Base-by-base conservation (phyloP, 2,329 filamentous ascomycete species). In the Diaporthe batatas region DNA sequence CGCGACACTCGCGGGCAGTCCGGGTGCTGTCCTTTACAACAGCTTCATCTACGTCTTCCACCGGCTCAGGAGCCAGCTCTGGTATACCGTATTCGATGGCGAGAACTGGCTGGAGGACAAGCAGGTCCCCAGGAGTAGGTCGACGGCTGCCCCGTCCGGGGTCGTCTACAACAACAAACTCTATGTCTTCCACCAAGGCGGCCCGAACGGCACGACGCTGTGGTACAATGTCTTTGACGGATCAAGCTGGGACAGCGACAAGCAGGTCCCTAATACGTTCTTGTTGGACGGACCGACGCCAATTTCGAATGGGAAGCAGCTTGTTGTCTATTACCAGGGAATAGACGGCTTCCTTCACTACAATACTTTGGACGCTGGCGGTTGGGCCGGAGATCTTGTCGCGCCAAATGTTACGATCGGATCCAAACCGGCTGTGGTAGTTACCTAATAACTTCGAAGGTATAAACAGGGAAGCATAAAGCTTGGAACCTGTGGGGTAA, bases 101-200 rank as follows among this genome's bases (percentile, higher is more conserved):
- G 21, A 11, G 21, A 5, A n/a, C 44, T 49, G 44, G 44, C 10
- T 49, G 44, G 21, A 16, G 7, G 44, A 49, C 44, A n/a, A n/a
- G 44, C 44, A n/a, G 44, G 44, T 49, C 21, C 44, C 44, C 44
- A 5, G n/a, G 0, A 23, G 7, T 2, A 23, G n/a, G 21, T 7
- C 11, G 44, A 10, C 44, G 8, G 21, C 44, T 8, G n/a, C 44
- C 21, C 44, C 44, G 21, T 49, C 44, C 11, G 44, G 21, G 21
- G 21, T 49, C 44, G 44, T 49, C 21, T 49, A 23, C 44, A 49
- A 49, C 44, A 49, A 49, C 44, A 49, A 49, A 8, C 44, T 49
- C 44, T 49, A 49, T 49, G 44, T 49, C n/a, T 49, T 49, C 44
- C 44, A 49, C 44, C 44, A 49, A n/a, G 44, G 44, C 21, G 44